phyloP scores from a whole-genome alignment of 164 flowering plant genomes.

The Sextonia rubra region DNA sequence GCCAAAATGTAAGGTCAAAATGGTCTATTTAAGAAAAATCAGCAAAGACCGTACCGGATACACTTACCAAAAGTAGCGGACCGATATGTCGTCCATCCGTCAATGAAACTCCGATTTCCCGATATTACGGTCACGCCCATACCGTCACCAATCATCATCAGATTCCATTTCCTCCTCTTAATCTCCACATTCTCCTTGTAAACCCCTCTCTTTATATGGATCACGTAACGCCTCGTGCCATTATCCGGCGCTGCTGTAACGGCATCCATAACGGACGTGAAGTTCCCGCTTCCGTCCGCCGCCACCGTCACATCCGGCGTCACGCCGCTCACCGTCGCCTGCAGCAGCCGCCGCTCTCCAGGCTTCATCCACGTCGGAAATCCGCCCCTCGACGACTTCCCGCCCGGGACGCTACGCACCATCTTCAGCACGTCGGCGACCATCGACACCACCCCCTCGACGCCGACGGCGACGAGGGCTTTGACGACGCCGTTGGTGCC shows the following conservation, averaged over 20 bases:
- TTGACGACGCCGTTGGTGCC: constrained; percentile 56
- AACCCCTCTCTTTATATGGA: constrained; percentile 47
- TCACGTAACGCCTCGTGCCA: constrained; percentile 38
- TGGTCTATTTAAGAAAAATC: too few relatives aligned
- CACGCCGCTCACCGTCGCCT: constrained; percentile 21
- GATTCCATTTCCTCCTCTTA: constrained; percentile 50
- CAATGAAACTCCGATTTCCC: constrained; percentile 38
- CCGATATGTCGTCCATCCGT: constrained; percentile 58
- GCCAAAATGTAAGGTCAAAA: too few relatives aligned
- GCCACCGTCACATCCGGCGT: constrained; percentile 60
- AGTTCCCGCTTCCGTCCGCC: constrained; percentile 66
- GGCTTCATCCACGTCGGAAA: constrained; percentile 59
- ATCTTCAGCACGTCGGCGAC: constrained; percentile 41
- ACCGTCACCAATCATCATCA: constrained; percentile 56
- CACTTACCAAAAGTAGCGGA: constrained; percentile 59
- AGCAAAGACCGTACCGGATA: neutral
- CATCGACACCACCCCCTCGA: constrained; percentile 31
- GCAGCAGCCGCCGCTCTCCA: constrained; percentile 48
- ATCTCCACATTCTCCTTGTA: constrained; percentile 55
- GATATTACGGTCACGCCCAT: constrained; percentile 40
- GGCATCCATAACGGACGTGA: constrained; percentile 54
- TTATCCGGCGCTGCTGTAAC: constrained; percentile 58
- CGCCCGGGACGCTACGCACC: constrained; percentile 23
- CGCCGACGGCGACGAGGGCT: constrained; percentile 35
- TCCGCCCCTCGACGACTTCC: neutral